Conservation (phyloP, 768 basidiomycete species). For the Serendipita sp. region DNA sequence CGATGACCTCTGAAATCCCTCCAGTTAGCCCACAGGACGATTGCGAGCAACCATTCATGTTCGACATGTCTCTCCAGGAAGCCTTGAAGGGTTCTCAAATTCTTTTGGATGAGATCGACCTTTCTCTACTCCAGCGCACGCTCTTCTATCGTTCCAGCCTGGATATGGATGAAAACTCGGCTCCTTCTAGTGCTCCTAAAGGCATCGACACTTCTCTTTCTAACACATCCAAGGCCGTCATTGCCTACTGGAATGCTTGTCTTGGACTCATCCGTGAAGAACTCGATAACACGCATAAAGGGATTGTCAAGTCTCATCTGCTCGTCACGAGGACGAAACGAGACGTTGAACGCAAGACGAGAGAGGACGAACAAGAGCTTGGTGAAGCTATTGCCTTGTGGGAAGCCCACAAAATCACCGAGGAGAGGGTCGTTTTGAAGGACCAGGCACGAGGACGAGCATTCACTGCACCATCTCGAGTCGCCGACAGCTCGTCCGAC, state of each 20-base stretch:
- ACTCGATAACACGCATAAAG: not conserved
- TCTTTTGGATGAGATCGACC: not conserved
- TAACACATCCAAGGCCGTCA: not conserved
- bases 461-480: not conserved
- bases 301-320: not conserved
- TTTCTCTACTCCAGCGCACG: not conserved
- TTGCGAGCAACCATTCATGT: not conserved
- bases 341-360: not conserved
- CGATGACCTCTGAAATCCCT: not conserved
- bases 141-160: slow-evolving; percentile 4
- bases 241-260: not conserved
- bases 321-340: not conserved
- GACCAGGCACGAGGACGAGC: not conserved
- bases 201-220: not conserved
- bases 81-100: not conserved
- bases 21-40: not conserved
- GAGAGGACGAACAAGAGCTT: not conserved
- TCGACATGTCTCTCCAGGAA: slow-evolving; percentile 1
- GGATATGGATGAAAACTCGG: not conserved
- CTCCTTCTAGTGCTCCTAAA: not conserved
- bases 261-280: not conserved
- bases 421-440: not conserved
- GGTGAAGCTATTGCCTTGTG: not conserved
- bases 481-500: not conserved
- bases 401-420: not conserved